Evolutionary conservation across 2,329 filamentous ascomycete species (phyloP).

Genomic region (Tolypocladium pustulatum): DNA sequence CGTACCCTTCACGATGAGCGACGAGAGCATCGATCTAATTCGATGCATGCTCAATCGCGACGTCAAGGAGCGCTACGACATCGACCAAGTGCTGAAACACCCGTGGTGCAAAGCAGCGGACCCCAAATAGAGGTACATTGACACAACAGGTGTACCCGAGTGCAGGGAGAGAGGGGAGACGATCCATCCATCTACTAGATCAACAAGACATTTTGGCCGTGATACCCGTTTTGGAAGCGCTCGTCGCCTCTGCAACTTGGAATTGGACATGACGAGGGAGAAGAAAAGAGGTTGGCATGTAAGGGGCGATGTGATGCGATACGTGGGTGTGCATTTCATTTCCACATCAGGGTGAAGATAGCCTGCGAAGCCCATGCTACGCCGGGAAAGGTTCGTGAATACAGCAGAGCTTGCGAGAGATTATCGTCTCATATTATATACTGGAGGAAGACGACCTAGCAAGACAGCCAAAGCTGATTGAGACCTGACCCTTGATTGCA

Average conservation of each 20-base stretch:
- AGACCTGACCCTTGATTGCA: neutral
- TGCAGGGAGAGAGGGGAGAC: neutral
- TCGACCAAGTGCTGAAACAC: constrained; percentile 78
- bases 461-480: neutral
- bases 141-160: neutral
- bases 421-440: neutral
- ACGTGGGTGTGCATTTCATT: neutral
- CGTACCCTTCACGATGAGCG: constrained; percentile 79
- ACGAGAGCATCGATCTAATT: constrained; percentile 87
- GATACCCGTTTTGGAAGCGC: constrained; percentile 1
- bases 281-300: neutral
- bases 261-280: neutral
- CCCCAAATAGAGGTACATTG: constrained; percentile 1
- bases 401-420: neutral
- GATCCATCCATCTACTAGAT: neutral
- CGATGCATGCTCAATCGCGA: constrained; percentile 87
- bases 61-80: constrained; percentile 72
- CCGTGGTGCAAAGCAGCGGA: constrained; percentile 53
- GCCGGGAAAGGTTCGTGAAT: neutral
- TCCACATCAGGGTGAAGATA: neutral
- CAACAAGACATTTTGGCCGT: neutral
- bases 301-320: neutral
- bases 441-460: neutral
- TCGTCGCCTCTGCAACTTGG: neutral
- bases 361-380: neutral